Base-by-base conservation (phyloP, 2,329 filamentous ascomycete species). In the Phialophora macrospora region DNA sequence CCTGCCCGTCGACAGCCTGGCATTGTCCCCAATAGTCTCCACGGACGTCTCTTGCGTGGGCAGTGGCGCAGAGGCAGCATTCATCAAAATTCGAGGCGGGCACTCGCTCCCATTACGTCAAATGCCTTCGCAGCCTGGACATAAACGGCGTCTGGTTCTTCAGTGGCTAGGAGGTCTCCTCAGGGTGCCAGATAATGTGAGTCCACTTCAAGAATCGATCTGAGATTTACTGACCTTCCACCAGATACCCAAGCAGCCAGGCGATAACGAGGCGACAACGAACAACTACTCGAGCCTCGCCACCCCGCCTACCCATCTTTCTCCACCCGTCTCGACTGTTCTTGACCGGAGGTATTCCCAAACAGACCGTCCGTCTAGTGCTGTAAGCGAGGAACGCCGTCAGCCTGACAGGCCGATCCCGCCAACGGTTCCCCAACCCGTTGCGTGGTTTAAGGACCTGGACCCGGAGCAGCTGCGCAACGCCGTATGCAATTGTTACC, bases 81-180 rank as follows among this genome's bases (percentile, higher is more conserved):
- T 22, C 4, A 48, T 20, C 17, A 17, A 22, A 20, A n/a, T 20
- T 48, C 20, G 44, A 48, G 44, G 44, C 17, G 17, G 44, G 44
- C 44, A 48, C 17, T 20, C 20, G 20, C 17, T 3, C 20, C 44
- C 2, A 11, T n/a, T 4, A 7, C 44, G 20, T 48, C 44, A 48
- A 48, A 48, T 48, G 44, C 44, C 44, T 48, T 48, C 44, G 44
- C 17, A 48, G 49, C 49, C 49, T 54, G 49, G 49, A 28, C 22
- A 54, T 24, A 54, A 30, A 54, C 20, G 49, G 26, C 49, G 49
- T 17, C 22, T 24, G 49, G 11, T 54, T 24, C 24, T 54, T 54
- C 49, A 54, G 26, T 30, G 49, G 22, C 14, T 54, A n/a, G 24
- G 2, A 7, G 26, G 6, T 30, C 11, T 54, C 26, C 26, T 54